Percentiles rank a stretch among this genome's conserved stretches.
Evolutionary conservation across 1,284 basidiomycete species (phyloP).

Genomic region (Prillingera fragicola): DNA sequence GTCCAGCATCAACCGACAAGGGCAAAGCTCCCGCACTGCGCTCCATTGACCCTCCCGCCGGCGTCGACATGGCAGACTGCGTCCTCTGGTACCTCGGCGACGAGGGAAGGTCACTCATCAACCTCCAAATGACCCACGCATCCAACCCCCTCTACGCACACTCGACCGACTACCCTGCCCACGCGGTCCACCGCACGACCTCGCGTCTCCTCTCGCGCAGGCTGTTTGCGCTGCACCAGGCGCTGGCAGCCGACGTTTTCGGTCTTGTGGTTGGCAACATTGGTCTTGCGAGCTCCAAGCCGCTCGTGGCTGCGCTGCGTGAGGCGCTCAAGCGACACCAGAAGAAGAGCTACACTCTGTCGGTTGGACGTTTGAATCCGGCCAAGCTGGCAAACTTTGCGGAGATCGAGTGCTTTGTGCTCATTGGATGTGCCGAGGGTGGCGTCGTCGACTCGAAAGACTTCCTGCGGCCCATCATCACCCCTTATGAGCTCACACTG

Average conservation of each 20-base stretch:
- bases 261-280: conserved; percentile 93
- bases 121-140: conserved; percentile 74
- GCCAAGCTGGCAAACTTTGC: conserved; percentile 94
- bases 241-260: conserved; percentile 86
- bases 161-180: conserved; percentile 55
- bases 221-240: conserved; percentile 80
- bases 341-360: conserved; percentile 91
- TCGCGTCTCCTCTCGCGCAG: conserved; percentile 88
- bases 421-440: conserved; percentile 92
- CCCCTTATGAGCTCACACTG: conserved; percentile 85
- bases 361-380: conserved; percentile 91
- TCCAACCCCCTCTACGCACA: conserved; percentile 54
- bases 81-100: conserved; percentile 74
- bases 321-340: conserved; percentile 58
- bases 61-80: conserved; percentile 41
- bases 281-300: conserved; percentile 73
- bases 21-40: conserved; percentile 37
- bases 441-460: conserved; percentile 85
- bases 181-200: conserved; percentile 60
- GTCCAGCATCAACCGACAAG: conserved; percentile 7
- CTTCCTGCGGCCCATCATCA: conserved; percentile 84
- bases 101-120: conserved; percentile 75
- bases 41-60: conserved; percentile 33
- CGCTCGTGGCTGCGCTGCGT: conserved; percentile 72
- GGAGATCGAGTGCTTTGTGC: conserved; percentile 92